These are phyloP conservation scores for Brettanomyces sp. DNA, from an alignment of 805 yeast genomes.

Conservation along the genomic window DNA sequence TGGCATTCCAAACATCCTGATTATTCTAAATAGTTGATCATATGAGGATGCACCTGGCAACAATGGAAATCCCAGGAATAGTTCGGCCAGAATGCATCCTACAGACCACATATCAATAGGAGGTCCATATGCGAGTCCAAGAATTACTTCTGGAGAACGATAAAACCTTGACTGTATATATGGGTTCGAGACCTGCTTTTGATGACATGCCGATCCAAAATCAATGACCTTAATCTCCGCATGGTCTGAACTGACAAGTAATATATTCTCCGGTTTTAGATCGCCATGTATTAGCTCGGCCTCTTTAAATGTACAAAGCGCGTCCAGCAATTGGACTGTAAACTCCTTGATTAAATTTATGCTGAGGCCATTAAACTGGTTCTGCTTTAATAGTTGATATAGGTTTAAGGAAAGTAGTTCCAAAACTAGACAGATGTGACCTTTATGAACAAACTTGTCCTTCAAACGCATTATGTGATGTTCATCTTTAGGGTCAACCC, in stretches of 20 bases:
- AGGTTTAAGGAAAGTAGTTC: slow-evolving; percentile 82
- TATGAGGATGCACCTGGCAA: slow-evolving; percentile 94
- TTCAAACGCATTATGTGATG: slow-evolving; percentile 69
- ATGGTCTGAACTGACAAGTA: slow-evolving; percentile 68
- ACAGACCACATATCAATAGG: slow-evolving; percentile 79
- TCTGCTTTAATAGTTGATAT: slow-evolving; percentile 85
- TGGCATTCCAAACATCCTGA: slow-evolving; percentile 75
- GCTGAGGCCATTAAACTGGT: slow-evolving; percentile 84
- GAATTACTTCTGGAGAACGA: slow-evolving; percentile 87
- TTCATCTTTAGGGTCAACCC: slow-evolving; percentile 58
- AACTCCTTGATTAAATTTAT: slow-evolving; percentile 71
- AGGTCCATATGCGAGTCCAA: slow-evolving; percentile 87
- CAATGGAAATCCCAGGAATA: slow-evolving; percentile 75
- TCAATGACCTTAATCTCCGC: slow-evolving; percentile 90
- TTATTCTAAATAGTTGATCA: slow-evolving; percentile 77
- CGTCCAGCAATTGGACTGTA: slow-evolving; percentile 71
- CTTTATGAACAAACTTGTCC: slow-evolving; percentile 87
- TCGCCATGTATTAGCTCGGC: slow-evolving; percentile 91
- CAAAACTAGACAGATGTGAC: slow-evolving; percentile 87
- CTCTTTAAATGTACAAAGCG: slow-evolving; percentile 71
- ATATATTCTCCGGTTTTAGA: slow-evolving; percentile 89
- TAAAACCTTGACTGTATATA: slow-evolving; percentile 90
- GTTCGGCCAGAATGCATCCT: slow-evolving; percentile 51
- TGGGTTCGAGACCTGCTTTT: slow-evolving; percentile 79
- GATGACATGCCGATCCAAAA: slow-evolving; percentile 93